Percentiles rank a stretch among this genome's conserved stretches.
phyloP scores from a whole-genome alignment of 2,329 filamentous ascomycete species.

The Blastomyces gilchristii region DNA sequence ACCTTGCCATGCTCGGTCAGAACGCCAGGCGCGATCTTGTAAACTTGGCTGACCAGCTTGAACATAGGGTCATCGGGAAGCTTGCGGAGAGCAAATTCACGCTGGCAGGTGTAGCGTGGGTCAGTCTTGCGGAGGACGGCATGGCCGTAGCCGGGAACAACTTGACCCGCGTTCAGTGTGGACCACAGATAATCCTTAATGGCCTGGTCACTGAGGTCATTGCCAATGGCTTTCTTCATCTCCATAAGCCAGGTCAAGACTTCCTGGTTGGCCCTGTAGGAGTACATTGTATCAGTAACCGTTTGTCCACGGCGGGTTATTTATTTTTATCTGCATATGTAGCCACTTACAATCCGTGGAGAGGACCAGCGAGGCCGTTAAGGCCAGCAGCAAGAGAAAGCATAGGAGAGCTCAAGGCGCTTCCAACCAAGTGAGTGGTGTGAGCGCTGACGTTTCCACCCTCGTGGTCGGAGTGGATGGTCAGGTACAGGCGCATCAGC shows the following conservation, averaged over 20 bases:
- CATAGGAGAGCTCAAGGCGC: constrained; percentile 92
- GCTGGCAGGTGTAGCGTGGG: constrained; percentile 96
- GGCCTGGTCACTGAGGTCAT: constrained; percentile 88
- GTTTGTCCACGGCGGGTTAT: background rate
- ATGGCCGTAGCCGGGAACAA: constrained; percentile 97
- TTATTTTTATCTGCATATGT: background rate
- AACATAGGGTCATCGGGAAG: constrained; percentile 98
- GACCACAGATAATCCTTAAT: constrained; percentile 99
- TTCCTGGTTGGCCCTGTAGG: constrained; percentile 77
- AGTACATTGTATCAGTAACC: background rate
- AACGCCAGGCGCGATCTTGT: constrained; percentile 98
- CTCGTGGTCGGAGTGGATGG: constrained; percentile 99
- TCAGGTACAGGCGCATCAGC: constrained; percentile 97
- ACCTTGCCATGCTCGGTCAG: constrained; percentile 97
- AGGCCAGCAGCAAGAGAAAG: constrained; percentile 92
- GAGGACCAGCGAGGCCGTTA: constrained; percentile 94
- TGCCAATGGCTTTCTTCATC: constrained; percentile 93
- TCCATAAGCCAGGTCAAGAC: constrained; percentile 97
- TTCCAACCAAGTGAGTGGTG: constrained; percentile 96
- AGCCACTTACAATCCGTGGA: constrained; percentile 68
- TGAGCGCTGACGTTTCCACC: constrained; percentile 97
- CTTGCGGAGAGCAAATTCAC: constrained; percentile 88
- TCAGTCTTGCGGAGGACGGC: constrained; percentile 99
- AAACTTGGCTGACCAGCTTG: constrained; percentile 99
- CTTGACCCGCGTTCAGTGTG: constrained; percentile 88